Evolutionary conservation across 257 asterid genomes (phyloP).

Genomic region (Lithospermum erythrorhizon): DNA sequence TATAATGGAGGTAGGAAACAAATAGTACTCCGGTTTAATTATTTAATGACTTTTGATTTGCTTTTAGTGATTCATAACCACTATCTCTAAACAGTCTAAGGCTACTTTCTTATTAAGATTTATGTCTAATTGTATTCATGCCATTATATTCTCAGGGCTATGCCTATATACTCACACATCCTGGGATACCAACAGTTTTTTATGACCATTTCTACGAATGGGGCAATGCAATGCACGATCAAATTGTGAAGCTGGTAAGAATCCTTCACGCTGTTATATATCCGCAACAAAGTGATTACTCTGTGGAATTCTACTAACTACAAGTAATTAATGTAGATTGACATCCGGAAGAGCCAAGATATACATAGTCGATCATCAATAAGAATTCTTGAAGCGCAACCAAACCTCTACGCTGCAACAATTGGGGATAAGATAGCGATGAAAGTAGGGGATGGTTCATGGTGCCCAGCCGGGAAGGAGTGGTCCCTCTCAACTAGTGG

Average conservation of each 20-base stretch:
- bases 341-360: constrained; percentile 50
- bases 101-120: not conserved
- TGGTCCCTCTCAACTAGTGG: constrained; percentile 83
- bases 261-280: not conserved
- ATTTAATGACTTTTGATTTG: too few relatives aligned
- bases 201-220: constrained; percentile 85
- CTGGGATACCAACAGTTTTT: constrained; percentile 78
- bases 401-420: constrained; percentile 74
- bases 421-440: constrained; percentile 60
- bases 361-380: constrained; percentile 66
- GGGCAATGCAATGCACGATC: constrained; percentile 53
- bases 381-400: constrained; percentile 54
- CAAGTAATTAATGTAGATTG: constrained; percentile 36
- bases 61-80: too few relatives aligned
- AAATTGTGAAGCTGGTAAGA: constrained; percentile 79
- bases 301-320: not conserved
- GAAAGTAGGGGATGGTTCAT: constrained; percentile 92
- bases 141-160: constrained; percentile 42
- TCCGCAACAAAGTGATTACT: not conserved
- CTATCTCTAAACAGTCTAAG: too few relatives aligned
- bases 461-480: constrained; percentile 80
- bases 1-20: constrained; percentile 68
- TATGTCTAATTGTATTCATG: not conserved
- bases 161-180: constrained; percentile 82
- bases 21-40: not conserved